Conservation (phyloP, 371 early-diverging fungal species). For the Haplosporangium sp. region DNA sequence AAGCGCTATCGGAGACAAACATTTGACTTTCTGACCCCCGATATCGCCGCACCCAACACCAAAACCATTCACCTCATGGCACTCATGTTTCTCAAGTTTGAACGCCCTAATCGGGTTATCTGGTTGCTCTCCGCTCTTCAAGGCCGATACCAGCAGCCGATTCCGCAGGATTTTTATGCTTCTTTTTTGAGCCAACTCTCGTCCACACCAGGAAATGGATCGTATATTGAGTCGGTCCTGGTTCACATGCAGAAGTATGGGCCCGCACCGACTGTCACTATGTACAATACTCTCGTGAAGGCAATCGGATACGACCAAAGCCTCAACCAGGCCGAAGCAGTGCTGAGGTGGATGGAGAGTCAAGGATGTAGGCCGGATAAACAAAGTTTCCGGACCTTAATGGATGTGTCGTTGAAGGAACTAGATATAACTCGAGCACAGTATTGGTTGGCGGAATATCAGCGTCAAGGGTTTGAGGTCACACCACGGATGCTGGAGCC, state of each 20-base stretch:
- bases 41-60: conserved; percentile 21
- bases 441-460: conserved; percentile 37
- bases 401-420: conserved; percentile 18
- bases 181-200: conserved; percentile 9
- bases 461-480: conserved; percentile 30
- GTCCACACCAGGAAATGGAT: neutral
- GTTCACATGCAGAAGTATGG: conserved; percentile 17
- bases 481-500: conserved; percentile 27
- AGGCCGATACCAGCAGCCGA: conserved; percentile 20
- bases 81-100: neutral
- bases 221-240: conserved; percentile 10
- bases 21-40: conserved; percentile 16
- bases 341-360: conserved; percentile 17
- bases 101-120: neutral
- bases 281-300: conserved; percentile 35
- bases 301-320: conserved; percentile 16
- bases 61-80: conserved; percentile 29
- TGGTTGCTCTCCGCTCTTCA: conserved; percentile 9
- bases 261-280: conserved; percentile 16
- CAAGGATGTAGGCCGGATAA: conserved; percentile 20
- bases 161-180: conserved; percentile 32
- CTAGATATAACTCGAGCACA: conserved; percentile 21
- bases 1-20: conserved; percentile 14
- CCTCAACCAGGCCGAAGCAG: neutral
- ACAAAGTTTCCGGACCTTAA: conserved; percentile 34